These are phyloP conservation scores for Rehmannia glutinosa DNA, from an alignment of 257 asterid species.

Conservation along the genomic window DNA sequence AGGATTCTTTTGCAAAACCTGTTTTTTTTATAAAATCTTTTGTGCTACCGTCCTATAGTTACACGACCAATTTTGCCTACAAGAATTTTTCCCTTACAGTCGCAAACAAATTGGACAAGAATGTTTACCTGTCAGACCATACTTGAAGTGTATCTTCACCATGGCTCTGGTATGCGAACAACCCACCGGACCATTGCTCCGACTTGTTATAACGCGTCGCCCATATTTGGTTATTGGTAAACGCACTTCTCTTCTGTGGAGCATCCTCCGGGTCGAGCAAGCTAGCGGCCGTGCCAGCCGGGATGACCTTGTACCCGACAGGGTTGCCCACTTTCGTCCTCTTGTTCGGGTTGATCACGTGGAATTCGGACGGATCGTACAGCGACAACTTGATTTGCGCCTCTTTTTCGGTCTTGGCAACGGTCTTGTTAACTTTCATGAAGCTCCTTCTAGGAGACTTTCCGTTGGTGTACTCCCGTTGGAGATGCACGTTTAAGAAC, in stretches of 20 bases:
- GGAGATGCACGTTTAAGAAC: slow-evolving; percentile 78
- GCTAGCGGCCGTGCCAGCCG: slow-evolving; percentile 90
- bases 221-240: slow-evolving; percentile 92
- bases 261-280: slow-evolving; percentile 76
- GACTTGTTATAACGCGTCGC: slow-evolving; percentile 75
- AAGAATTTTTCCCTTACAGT: too few relatives aligned
- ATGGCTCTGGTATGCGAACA: slow-evolving; percentile 81
- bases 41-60: too few relatives aligned
- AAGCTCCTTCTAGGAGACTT: slow-evolving; percentile 73
- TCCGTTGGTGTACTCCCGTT: slow-evolving; percentile 52
- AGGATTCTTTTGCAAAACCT: too few relatives aligned
- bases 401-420: slow-evolving; percentile 85
- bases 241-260: slow-evolving; percentile 79
- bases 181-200: slow-evolving; percentile 90
- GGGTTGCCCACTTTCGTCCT: slow-evolving; percentile 68
- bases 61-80: too few relatives aligned
- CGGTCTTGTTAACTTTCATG: slow-evolving; percentile 66
- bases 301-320: slow-evolving; percentile 82
- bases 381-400: slow-evolving; percentile 71
- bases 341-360: slow-evolving; percentile 70
- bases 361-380: slow-evolving; percentile 85
- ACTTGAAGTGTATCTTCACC: slow-evolving; percentile 93
- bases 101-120: too few relatives aligned
- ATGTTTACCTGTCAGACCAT: slow-evolving; percentile 78
- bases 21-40: too few relatives aligned